These are phyloP conservation scores for Diaporthe humulicola DNA, from an alignment of 2,329 filamentous ascomycete species.

Conservation along the genomic window DNA sequence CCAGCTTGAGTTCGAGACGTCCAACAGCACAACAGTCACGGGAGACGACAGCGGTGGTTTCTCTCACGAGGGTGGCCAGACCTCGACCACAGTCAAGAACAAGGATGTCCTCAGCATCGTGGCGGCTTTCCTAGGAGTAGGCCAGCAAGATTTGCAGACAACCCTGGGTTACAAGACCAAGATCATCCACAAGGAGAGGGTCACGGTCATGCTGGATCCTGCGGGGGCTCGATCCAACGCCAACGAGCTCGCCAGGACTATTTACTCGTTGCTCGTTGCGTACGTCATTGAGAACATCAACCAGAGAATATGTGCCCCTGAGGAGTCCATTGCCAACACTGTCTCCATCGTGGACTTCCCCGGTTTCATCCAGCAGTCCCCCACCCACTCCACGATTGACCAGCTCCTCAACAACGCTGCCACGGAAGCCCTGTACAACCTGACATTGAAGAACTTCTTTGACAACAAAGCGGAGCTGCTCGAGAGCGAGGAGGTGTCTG, in stretches of 20 bases:
- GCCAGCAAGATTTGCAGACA: constrained; percentile 83
- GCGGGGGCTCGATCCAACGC: constrained; percentile 91
- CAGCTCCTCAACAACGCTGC: constrained; percentile 96
- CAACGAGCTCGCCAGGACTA: constrained; percentile 90
- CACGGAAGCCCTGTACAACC: constrained; percentile 91
- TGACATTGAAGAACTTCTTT: constrained; percentile 95
- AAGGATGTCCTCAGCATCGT: constrained; percentile 89
- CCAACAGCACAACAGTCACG: constrained; percentile 81
- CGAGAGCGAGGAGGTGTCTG: constrained; percentile 92
- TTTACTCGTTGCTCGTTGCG: constrained; percentile 94
- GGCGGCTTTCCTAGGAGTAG: constrained; percentile 94
- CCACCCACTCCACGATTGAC: constrained; percentile 88
- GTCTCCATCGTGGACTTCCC: constrained; percentile 97
- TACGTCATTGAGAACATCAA: constrained; percentile 96
- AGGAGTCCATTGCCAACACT: constrained; percentile 92
- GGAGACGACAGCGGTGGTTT: constrained; percentile 96
- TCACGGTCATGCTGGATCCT: constrained; percentile 98
- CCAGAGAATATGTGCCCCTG: constrained; percentile 85
- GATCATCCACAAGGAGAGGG: constrained; percentile 93
- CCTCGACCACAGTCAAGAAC: constrained; percentile 89
- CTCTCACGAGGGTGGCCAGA: constrained; percentile 93
- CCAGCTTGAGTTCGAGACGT: constrained; percentile 92
- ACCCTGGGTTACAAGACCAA: constrained; percentile 97
- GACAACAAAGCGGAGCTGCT: constrained; percentile 93
- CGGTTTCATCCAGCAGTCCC: constrained; percentile 87